phyloP scores from a whole-genome alignment of 352 stramenopile genomes.

The Phytophthora tentaculata region DNA sequence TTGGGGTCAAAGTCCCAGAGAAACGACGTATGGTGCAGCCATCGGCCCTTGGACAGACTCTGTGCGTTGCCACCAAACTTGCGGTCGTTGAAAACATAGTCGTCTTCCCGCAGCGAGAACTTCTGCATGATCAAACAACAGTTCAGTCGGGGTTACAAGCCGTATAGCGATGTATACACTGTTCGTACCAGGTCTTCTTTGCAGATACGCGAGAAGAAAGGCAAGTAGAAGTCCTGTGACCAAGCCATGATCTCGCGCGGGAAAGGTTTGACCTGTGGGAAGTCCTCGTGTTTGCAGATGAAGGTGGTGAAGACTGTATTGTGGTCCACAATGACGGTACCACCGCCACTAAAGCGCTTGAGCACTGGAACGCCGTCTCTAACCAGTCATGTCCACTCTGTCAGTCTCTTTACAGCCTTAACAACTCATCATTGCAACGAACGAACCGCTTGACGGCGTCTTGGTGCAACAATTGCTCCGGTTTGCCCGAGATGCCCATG shows the following conservation, averaged over 20 bases:
- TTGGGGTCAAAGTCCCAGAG: conserved; percentile 94
- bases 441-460: conserved; percentile 79
- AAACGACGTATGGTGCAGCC: conserved; percentile 98
- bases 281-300: conserved; percentile 87
- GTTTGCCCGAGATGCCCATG: conserved; percentile 96
- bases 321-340: conserved; percentile 97
- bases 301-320: conserved; percentile 94
- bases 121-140: conserved; percentile 41
- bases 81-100: conserved; percentile 95
- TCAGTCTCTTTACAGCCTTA: conserved; percentile 1
- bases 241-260: conserved; percentile 94
- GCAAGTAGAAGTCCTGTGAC: conserved; percentile 81
- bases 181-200: conserved; percentile 28
- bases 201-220: conserved; percentile 75
- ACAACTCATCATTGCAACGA: conserved; percentile 10
- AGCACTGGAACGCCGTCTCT: conserved; percentile 89
- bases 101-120: conserved; percentile 94
- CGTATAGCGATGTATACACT: not conserved
- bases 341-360: conserved; percentile 96
- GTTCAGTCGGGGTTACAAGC: conserved; percentile 2
- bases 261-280: conserved; percentile 81
- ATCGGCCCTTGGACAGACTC: conserved; percentile 94
- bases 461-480: conserved; percentile 89
- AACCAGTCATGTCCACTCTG: not conserved
- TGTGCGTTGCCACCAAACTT: conserved; percentile 99